Percentiles rank a stretch among this genome's conserved stretches.
phyloP scores from a whole-genome alignment of 2,329 filamentous ascomycete genomes.

The Fusarium pseudoanthophilum region DNA sequence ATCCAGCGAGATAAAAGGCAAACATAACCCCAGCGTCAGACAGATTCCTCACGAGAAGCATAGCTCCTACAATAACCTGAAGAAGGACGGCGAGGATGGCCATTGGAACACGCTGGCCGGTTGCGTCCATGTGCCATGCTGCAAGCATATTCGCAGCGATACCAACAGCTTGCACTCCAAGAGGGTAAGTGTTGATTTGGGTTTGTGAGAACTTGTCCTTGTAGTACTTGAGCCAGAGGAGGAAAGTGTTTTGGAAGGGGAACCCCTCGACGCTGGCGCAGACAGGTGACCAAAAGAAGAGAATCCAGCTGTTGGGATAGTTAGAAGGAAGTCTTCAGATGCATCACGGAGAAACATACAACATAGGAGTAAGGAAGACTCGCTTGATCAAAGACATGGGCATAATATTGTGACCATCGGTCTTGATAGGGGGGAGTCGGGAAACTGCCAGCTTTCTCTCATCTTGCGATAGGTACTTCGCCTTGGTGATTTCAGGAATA shows the following conservation, averaged over 20 bases:
- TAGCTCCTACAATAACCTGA: constrained; percentile 28
- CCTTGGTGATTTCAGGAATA: constrained; percentile 49
- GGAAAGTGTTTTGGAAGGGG: constrained; percentile 39
- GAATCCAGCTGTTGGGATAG: constrained; percentile 46
- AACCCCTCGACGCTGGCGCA: constrained; percentile 37
- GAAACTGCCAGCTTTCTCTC: constrained; percentile 47
- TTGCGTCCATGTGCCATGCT: constrained; percentile 38
- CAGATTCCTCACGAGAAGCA: constrained; percentile 37
- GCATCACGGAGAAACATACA: constrained; percentile 19
- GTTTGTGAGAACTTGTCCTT: constrained; percentile 31
- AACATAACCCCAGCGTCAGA: constrained; percentile 34
- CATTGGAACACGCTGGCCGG: constrained; percentile 27
- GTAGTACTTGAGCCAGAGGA: constrained; percentile 43
- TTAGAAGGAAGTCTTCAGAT: background rate
- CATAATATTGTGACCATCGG: constrained; percentile 50
- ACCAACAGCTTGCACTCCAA: constrained; percentile 41
- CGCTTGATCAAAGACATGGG: constrained; percentile 45
- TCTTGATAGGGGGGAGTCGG: constrained; percentile 46
- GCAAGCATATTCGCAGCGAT: constrained; percentile 40
- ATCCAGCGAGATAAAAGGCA: constrained; percentile 40
- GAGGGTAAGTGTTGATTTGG: constrained; percentile 44
- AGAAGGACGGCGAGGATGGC: constrained; percentile 25
- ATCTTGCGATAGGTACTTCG: constrained; percentile 48
- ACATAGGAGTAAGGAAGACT: constrained; percentile 41
- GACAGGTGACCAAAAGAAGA: constrained; percentile 50